Percentiles rank a stretch among this genome's conserved stretches.
Evolutionary conservation across 495 filamentous ascomycete species (phyloP).

Genomic region (Penicillium canescens): DNA sequence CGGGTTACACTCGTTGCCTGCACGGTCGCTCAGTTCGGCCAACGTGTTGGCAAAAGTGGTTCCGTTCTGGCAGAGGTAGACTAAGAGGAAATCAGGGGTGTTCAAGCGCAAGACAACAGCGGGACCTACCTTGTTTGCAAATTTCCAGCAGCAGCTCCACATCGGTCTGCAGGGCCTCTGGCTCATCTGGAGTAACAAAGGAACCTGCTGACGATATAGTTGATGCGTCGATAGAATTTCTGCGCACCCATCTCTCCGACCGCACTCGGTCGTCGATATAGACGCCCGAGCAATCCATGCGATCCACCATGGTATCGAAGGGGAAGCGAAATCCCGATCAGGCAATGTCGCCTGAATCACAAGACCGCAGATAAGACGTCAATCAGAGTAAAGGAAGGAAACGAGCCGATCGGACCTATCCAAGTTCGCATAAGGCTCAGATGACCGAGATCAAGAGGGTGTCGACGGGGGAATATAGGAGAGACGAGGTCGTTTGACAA

Average conservation of each 20-base stretch:
- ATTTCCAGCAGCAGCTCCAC: constrained; percentile 49
- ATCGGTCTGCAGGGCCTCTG: constrained; percentile 50
- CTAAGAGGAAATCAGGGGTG: constrained; percentile 38
- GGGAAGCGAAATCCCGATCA: constrained; percentile 9
- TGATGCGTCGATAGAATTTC: constrained; percentile 34
- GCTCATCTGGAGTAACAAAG: constrained; percentile 42
- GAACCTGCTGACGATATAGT: constrained; percentile 24
- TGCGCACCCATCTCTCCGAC: constrained; percentile 59
- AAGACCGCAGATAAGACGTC: constrained; percentile 4
- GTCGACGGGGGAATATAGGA: constrained; percentile 2
- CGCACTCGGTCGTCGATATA: constrained; percentile 77
- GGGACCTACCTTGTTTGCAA: constrained; percentile 54
- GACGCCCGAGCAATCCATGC: constrained; percentile 72
- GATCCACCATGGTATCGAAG: constrained; percentile 58
- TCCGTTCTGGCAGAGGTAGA: constrained; percentile 71
- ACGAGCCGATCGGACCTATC: constrained; percentile 9
- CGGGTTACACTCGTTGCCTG: constrained; percentile 63
- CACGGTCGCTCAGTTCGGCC: constrained; percentile 63
- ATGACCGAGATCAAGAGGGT: constrained; percentile 8
- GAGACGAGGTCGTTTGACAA: constrained; percentile 3
- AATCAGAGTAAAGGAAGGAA: constrained; percentile 12
- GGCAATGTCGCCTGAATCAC: constrained; percentile 16
- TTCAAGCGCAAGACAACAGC: neutral
- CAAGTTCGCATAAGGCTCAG: constrained; percentile 26
- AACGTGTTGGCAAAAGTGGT: constrained; percentile 70